Evolutionary conservation across 2,329 filamentous ascomycete species (phyloP), one percentile per base, ranked within the genome.

Genomic region (Curvularia spicifera): DNA sequence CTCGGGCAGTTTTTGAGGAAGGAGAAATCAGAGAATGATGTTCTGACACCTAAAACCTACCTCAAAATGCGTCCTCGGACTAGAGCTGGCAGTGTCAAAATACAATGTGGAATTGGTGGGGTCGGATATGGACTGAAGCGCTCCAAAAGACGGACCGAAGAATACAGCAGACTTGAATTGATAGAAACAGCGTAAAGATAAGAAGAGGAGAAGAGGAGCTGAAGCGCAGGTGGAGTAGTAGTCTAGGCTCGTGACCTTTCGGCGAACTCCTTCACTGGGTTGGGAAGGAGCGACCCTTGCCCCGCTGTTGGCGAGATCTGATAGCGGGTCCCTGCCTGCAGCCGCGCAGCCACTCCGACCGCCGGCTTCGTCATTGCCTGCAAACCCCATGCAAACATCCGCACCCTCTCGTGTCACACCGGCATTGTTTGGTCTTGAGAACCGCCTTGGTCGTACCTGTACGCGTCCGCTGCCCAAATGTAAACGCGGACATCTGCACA

Each of bases 181-280:
- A 62, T 53, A 61, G 57, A 63, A 59, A 59, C 40, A 56, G 57
- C 18, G 39, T 57, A 44, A 47, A 65, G 68, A 68, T 64, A 68
- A 62, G 54, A 57, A 45, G 42, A 45, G 65, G 51, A 64, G 56
- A 64, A 61, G 59, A 64, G 59, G 53, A 57, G 55, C 55, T 58
- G 62, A 52, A 59, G 57, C 48, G 52, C 44, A 60, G 57, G 54
- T 54, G 55, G 59, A 59, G 55, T 67, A 50, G 42, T 57, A 58
- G 59, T 60, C 65, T 61, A 69, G 68, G 66, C 73, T 74, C 69
- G 70, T 75, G 71, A 71, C 69, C 67, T 65, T 67, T 18, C 71
- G 71, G 73, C 68, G 70, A 70, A 52, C 65, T 73, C 69, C 71
- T 67, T 64, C 60, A 56, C 46, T 51, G 61, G 48, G 58, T 63